Percentiles rank a stretch among this genome's conserved stretches.
Conservation (phyloP, 1,284 basidiomycete genomes). For the Thecaphora thlaspeos region DNA sequence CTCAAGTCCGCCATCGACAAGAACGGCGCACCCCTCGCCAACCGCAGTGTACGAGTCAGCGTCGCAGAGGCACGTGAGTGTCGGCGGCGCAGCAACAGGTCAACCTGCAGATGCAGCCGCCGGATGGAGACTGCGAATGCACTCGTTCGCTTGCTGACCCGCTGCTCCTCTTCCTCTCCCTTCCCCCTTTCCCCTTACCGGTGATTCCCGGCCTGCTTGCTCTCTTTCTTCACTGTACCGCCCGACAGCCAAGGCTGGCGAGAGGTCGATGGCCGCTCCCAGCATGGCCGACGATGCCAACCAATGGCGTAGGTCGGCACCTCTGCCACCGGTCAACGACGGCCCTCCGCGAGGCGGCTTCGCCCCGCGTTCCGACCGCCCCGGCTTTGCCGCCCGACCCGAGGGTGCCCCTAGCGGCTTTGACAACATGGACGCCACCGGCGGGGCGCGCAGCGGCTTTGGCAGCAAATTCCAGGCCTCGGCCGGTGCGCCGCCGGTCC, state of each 20-base stretch:
- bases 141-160: too few species aligned
- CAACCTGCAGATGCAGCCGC: too few species aligned
- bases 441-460: conserved; percentile 51
- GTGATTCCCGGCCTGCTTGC: too few species aligned
- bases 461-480: conserved; percentile 43
- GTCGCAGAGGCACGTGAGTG: conserved; percentile 81
- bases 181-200: too few species aligned
- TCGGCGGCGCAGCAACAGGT: conserved; percentile 66
- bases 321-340: conserved; percentile 61
- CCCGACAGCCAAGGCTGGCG: conserved; percentile 19
- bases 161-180: too few species aligned
- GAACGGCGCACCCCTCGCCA: conserved; percentile 64
- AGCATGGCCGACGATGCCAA: conserved; percentile 61
- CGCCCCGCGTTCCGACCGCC: background rate
- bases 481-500: conserved; percentile 5
- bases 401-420: conserved; percentile 44
- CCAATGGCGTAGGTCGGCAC: conserved; percentile 84
- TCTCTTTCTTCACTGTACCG: too few species aligned
- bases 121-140: too few species aligned
- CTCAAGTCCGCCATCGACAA: conserved; percentile 70
- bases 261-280: conserved; percentile 30
- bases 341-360: conserved; percentile 26
- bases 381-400: conserved; percentile 26
- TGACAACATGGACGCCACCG: conserved; percentile 52
- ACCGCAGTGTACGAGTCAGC: conserved; percentile 80